Evolutionary conservation across 139 green algal species (phyloP).

Genomic region (Pleodorina starrii): DNA sequence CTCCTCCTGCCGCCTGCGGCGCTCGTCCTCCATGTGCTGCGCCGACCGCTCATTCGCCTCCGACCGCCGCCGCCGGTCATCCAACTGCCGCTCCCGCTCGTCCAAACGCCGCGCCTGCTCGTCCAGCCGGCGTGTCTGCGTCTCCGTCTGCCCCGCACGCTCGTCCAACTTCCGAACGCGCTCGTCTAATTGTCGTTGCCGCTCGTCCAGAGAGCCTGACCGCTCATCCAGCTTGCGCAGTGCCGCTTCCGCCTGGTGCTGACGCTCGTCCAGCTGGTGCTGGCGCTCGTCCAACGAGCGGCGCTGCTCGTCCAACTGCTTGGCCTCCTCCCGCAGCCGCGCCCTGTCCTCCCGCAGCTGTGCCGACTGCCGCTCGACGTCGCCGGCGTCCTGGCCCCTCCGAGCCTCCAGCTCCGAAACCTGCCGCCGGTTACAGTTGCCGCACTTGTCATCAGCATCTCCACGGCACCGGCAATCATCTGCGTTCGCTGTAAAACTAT

Average conservation of each 20-base stretch:
- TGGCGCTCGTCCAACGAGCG: conserved; percentile 6
- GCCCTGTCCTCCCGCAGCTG: neutral
- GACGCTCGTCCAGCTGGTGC: neutral
- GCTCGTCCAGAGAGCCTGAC: neutral
- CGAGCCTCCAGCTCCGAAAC: neutral
- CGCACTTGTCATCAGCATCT: too few relatives aligned
- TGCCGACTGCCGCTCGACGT: neutral
- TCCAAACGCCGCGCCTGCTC: neutral
- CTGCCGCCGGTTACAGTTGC: too few relatives aligned
- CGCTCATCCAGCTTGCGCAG: neutral
- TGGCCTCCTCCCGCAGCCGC: neutral
- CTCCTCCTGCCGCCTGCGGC: neutral
- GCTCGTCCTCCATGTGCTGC: neutral
- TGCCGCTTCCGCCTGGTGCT: neutral
- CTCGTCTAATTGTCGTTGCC: neutral
- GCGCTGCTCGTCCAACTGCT: neutral
- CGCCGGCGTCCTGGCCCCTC: neutral
- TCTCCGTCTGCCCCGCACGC: neutral
- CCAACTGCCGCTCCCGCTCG: neutral
- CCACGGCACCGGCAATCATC: too few relatives aligned
- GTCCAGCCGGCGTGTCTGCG: neutral
- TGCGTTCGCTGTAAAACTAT: too few relatives aligned
- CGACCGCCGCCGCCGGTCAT: neutral
- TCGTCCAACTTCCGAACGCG: neutral
- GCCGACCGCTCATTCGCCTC: neutral